These are phyloP conservation scores for Salix udensis DNA, from an alignment of 345 rosid genomes.

Conservation along the genomic window DNA sequence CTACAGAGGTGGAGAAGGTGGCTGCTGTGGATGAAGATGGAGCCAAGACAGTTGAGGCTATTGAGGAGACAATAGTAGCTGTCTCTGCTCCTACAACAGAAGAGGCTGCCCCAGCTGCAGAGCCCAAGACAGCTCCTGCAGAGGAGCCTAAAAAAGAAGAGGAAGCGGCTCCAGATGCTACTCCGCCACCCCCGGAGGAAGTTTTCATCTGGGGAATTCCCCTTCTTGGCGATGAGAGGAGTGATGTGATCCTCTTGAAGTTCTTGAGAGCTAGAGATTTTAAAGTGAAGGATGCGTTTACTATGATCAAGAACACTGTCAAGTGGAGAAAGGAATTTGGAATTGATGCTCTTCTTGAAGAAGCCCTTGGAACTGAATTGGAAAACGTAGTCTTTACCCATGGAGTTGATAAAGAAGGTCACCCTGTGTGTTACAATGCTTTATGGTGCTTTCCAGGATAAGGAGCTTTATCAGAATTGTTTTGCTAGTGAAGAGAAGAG, in stretches of 20 bases:
- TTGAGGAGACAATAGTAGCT: slow-evolving; percentile 71
- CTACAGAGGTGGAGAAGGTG: slow-evolving; percentile 35
- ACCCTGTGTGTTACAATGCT: slow-evolving; percentile 57
- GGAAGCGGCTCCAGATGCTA: slow-evolving; percentile 3
- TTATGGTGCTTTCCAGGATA: slow-evolving; percentile 37
- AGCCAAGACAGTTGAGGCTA: slow-evolving; percentile 78
- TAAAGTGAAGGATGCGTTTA: slow-evolving; percentile 49
- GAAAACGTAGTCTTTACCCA: slow-evolving; percentile 33
- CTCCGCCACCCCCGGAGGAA: slow-evolving; percentile 25
- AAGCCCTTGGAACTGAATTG: slow-evolving; percentile 39
- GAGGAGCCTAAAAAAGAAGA: neutral
- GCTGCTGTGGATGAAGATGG: slow-evolving; percentile 64
- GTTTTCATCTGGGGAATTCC: slow-evolving; percentile 48
- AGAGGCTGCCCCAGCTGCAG: slow-evolving; percentile 18
- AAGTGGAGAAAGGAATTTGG: slow-evolving; percentile 48
- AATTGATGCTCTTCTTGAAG: slow-evolving; percentile 43
- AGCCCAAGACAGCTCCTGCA: neutral
- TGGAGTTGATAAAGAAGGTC: slow-evolving; percentile 41
- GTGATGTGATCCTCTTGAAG: slow-evolving; percentile 45
- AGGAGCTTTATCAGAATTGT: slow-evolving; percentile 36
- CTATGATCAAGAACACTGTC: slow-evolving; percentile 44
- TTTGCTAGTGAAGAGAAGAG: slow-evolving; percentile 44
- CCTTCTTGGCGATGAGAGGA: slow-evolving; percentile 35
- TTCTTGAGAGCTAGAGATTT: slow-evolving; percentile 58
- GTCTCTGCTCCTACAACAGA: slow-evolving; percentile 34